Conservation (phyloP, 805 yeast species). For the Metschnikowia lochheadii region DNA sequence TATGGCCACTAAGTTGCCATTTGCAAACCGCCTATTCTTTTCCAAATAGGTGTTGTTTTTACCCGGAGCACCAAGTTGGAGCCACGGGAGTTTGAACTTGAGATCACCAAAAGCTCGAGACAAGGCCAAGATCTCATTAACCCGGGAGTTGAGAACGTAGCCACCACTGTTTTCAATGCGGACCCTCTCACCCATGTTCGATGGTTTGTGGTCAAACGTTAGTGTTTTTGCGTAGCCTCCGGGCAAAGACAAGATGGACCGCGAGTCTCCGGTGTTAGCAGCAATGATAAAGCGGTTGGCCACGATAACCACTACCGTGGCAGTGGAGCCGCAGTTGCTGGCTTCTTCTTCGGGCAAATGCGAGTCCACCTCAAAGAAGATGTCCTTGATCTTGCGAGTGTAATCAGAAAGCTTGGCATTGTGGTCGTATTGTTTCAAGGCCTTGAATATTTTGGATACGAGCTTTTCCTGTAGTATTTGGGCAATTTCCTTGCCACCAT, state of each 20-base stretch:
- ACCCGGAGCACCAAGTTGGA: constrained; percentile 19
- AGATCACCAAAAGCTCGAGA: constrained; percentile 45
- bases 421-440: constrained; percentile 16
- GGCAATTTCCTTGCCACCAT: constrained; percentile 68
- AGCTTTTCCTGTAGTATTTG: constrained; percentile 45
- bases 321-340: constrained; percentile 42
- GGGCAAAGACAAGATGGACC: constrained; percentile 52
- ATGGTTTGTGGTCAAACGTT: constrained; percentile 43
- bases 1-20: constrained; percentile 27
- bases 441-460: constrained; percentile 32
- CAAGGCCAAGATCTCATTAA: constrained; percentile 41
- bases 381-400: constrained; percentile 23
- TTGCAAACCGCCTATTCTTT: constrained; percentile 20
- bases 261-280: constrained; percentile 75
- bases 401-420: constrained; percentile 13
- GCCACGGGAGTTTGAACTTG: constrained; percentile 38
- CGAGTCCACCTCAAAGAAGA: constrained; percentile 36
- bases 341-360: constrained; percentile 24
- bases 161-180: constrained; percentile 41
- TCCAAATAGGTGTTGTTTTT: constrained; percentile 31
- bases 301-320: constrained; percentile 30
- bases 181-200: constrained; percentile 41
- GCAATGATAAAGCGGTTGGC: constrained; percentile 43
- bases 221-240: constrained; percentile 52
- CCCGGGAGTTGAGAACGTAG: constrained; percentile 33